These are phyloP conservation scores for Fusarium stilboides DNA, from an alignment of 2,329 filamentous ascomycete genomes.

Conservation along the genomic window DNA sequence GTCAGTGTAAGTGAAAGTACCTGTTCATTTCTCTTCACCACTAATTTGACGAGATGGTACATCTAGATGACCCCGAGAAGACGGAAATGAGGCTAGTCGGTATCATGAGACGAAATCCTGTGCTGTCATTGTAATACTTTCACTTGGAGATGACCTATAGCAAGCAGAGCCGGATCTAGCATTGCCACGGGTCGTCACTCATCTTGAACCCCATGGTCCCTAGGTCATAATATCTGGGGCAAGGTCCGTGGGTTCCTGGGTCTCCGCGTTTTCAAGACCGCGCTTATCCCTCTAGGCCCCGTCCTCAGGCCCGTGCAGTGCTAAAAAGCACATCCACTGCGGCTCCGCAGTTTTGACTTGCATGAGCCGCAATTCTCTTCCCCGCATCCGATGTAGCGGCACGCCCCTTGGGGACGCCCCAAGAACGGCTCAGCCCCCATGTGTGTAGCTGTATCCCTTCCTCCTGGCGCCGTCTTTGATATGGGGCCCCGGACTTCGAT, in stretches of 20 bases:
- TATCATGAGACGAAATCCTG: not conserved
- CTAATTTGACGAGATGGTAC: constrained; percentile 20
- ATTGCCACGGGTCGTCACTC: constrained; percentile 32
- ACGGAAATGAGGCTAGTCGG: constrained; percentile 11
- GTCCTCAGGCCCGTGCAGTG: constrained; percentile 35
- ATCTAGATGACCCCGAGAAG: constrained; percentile 15
- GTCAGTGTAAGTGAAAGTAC: constrained; percentile 25
- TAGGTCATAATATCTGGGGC: constrained; percentile 39
- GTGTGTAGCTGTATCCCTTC: constrained; percentile 40
- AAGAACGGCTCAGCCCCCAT: constrained; percentile 16
- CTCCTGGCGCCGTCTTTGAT: constrained; percentile 42
- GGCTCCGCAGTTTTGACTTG: constrained; percentile 52
- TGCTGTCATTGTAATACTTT: constrained; percentile 2
- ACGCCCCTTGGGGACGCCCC: constrained; percentile 40
- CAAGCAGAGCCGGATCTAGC: constrained; percentile 21
- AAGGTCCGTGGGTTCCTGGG: constrained; percentile 45
- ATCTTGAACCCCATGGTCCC: constrained; percentile 23
- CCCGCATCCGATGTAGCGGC: constrained; percentile 47
- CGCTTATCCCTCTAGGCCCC: constrained; percentile 43
- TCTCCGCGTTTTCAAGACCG: constrained; percentile 43
- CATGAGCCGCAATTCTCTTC: constrained; percentile 52
- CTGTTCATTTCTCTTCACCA: constrained; percentile 36
- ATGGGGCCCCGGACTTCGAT: constrained; percentile 46
- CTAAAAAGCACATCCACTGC: constrained; percentile 47
- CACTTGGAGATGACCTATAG: not conserved